Evolutionary conservation across 805 yeast species (phyloP).

Genomic region (Cyberlindnera suaveolens): DNA sequence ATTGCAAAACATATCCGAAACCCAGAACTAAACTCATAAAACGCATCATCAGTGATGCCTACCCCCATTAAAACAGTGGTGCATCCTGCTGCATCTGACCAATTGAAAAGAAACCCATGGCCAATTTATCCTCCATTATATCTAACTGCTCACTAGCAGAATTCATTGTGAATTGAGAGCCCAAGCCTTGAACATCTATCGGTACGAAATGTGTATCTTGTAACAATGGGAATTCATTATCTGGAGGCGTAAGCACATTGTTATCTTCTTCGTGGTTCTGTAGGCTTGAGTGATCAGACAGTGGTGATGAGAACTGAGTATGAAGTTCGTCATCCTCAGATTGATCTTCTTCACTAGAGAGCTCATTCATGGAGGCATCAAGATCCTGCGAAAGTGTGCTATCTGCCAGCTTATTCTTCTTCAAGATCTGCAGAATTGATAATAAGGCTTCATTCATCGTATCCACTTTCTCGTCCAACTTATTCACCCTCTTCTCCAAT

Average conservation of each 20-base stretch:
- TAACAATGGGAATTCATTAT: neutral
- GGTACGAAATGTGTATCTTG: no score
- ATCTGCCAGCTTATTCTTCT: conserved; percentile 7
- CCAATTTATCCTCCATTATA: neutral
- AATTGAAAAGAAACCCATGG: neutral
- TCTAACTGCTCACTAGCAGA: neutral
- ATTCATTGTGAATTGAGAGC: neutral
- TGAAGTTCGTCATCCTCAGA: neutral
- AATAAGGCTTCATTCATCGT: conserved; percentile 9
- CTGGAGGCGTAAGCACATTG: conserved; percentile 9
- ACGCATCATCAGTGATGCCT: neutral
- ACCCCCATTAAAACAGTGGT: neutral
- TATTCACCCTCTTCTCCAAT: conserved; percentile 18
- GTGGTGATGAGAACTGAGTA: neutral
- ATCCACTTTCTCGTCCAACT: conserved; percentile 15
- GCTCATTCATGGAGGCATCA: neutral
- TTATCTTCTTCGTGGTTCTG: neutral
- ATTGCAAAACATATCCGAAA: no score
- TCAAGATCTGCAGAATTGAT: conserved; percentile 9
- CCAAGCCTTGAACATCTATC: neutral
- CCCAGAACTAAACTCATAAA: no score
- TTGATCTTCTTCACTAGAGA: conserved; percentile 3
- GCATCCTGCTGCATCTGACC: neutral
- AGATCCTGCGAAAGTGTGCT: neutral
- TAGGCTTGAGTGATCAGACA: neutral